A percentile compares a stretch with the other conserved stretches of the same genome.
Conservation (phyloP, 2,329 filamentous ascomycete species). For the Fusarium coffeatum region DNA sequence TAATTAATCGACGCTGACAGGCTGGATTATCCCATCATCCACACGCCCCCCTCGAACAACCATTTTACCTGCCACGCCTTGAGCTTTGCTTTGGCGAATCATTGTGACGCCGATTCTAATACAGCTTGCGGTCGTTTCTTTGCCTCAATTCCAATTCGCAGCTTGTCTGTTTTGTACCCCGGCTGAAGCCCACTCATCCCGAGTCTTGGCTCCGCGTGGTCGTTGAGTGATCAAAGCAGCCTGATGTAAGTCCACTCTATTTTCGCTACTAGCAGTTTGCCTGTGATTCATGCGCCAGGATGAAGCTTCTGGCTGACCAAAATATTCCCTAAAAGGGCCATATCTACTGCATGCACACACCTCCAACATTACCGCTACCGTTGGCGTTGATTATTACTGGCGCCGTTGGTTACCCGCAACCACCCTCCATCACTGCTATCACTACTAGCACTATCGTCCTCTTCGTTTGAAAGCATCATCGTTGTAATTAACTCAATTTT, state of each 20-base stretch:
- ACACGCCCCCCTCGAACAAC: conserved; percentile 42
- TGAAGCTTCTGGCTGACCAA: conserved; percentile 42
- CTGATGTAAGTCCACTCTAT: conserved; percentile 47
- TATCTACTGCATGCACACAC: conserved; percentile 34
- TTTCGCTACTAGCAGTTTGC: conserved; percentile 44
- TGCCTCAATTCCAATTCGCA: conserved; percentile 42
- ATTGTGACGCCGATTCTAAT: conserved; percentile 39
- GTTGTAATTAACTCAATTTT: conserved; percentile 1
- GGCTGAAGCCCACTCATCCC: conserved; percentile 33
- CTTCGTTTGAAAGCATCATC: conserved; percentile 7
- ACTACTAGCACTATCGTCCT: conserved; percentile 4
- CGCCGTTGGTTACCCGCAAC: conserved; percentile 28
- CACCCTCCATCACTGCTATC: conserved; percentile 13
- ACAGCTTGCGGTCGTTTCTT: conserved; percentile 39
- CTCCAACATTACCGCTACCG: conserved; percentile 21
- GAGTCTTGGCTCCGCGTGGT: conserved; percentile 40
- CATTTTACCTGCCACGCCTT: conserved; percentile 31
- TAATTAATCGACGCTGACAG: conserved; percentile 53
- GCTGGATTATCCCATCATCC: conserved; percentile 40
- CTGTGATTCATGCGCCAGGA: conserved; percentile 33
- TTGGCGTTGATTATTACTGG: conserved; percentile 8
- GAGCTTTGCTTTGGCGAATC: conserved; percentile 41
- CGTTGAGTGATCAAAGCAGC: conserved; percentile 39
- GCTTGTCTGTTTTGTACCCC: conserved; percentile 31
- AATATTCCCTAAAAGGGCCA: conserved; percentile 44